Percentiles rank a stretch among this genome's conserved stretches.
Conservation (phyloP, 78 protist species). For the Guillardia theta region DNA sequence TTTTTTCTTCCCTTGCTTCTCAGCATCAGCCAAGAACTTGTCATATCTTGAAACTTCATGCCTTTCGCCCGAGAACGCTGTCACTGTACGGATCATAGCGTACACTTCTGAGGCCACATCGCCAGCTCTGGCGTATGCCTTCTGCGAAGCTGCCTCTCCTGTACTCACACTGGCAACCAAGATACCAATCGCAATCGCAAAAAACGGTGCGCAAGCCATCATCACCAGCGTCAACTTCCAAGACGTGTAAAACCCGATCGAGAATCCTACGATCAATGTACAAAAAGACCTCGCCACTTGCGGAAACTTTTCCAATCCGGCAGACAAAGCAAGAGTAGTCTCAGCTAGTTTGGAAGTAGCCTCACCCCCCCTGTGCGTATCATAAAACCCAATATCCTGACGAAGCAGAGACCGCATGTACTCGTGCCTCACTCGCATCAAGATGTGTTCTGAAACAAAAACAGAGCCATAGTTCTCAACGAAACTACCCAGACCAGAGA, state of each 20-base stretch:
- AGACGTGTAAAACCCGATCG: neutral
- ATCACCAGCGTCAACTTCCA: neutral
- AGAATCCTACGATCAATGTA: neutral
- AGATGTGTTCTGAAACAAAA: neutral
- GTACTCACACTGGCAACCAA: neutral
- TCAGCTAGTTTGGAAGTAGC: neutral
- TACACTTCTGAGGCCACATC: neutral
- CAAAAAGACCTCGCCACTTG: neutral
- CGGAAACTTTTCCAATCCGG: neutral
- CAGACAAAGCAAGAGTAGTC: neutral
- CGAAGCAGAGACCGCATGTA: neutral
- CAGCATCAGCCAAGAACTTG: neutral
- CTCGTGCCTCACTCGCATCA: neutral
- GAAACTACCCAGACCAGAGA: neutral
- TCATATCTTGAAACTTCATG: neutral
- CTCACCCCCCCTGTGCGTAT: neutral
- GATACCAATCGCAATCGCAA: neutral
- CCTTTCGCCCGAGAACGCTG: neutral
- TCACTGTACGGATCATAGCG: neutral
- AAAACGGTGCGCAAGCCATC: neutral
- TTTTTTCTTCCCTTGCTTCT: neutral
- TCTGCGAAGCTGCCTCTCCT: neutral
- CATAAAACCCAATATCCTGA: neutral
- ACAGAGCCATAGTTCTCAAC: neutral
- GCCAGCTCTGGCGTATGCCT: neutral